Evolutionary conservation across 2,329 filamentous ascomycete genomes (phyloP), one percentile per base, ranked within the genome.

Genomic region (Metarhizium robertsii): DNA sequence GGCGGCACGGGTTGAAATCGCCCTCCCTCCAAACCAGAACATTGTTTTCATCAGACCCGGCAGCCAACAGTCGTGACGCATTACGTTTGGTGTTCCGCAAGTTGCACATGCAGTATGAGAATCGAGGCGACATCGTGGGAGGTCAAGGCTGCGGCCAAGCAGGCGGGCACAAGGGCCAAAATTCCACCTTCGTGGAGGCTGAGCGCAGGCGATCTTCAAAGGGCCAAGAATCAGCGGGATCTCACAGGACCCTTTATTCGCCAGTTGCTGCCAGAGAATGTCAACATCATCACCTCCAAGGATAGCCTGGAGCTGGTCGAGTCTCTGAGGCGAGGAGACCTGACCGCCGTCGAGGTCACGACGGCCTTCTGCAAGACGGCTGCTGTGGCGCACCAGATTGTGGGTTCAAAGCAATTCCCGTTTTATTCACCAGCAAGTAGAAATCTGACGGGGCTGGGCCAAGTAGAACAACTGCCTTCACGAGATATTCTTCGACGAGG

Each of bases 381-480:
- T 0, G 72, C 74, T 0, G 65, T 77, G 13, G 80, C 81, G 0
- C 80, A 84, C 57, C 81, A 85, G 59, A 67, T 81, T 40, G 77
- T 80, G 61, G 52, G 65, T 61, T 49, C 11, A 11, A 43, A 8
- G 6, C 18, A n/a, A 1, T 25, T 38, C 5, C 38, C 18, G 6
- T 20, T 7, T 11, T 20, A 6, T 20, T 25, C 42, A 20, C 11
- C 18, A 7, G 32, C n/a, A 45, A 18, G 11, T 16, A 20, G 34
- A 16, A 25, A 53, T 54, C 36, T 18, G 6, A 38, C 34, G 62
- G 10, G 6, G 13, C n/a, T 13, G 42, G 18, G n/a, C n/a, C 42
- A 5, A 65, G 49, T 53, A 64, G 51, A 70, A 69, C 10, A 72
- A 73, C 53, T 75, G 71, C 50, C 61, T 75, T 25, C 73, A 70